Evolutionary conservation across 352 stramenopile genomes (phyloP).

Genomic region (Phytopythium vexans): DNA sequence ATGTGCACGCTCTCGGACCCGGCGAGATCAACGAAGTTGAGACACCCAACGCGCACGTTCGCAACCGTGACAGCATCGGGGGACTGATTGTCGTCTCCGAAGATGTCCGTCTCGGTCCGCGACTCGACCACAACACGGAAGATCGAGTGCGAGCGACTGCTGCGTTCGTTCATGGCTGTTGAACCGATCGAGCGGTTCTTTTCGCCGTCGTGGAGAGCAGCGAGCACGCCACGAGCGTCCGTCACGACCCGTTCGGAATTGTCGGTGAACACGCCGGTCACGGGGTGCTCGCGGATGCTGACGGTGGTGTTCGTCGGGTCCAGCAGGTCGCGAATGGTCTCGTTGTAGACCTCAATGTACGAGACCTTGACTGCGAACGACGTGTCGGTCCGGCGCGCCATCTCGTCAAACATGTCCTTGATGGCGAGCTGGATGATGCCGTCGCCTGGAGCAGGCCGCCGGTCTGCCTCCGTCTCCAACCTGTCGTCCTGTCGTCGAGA

Average conservation of each 20-base stretch:
- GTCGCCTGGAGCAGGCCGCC: slow-evolving; percentile 25
- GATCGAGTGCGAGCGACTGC: slow-evolving; percentile 54
- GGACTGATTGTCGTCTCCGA: slow-evolving; percentile 15
- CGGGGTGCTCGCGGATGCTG: slow-evolving; percentile 40
- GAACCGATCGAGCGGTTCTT: slow-evolving; percentile 33
- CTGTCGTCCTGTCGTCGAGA: slow-evolving; percentile 5
- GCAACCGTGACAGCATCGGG: slow-evolving; percentile 9
- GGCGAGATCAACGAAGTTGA: slow-evolving; percentile 93
- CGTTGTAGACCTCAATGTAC: slow-evolving; percentile 99
- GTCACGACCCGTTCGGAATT: slow-evolving; percentile 40
- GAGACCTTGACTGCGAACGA: slow-evolving; percentile 91
- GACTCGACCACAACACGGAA: slow-evolving; percentile 42
- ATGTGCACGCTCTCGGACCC: slow-evolving; percentile 92
- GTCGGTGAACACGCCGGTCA: slow-evolving; percentile 51
- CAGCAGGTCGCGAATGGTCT: slow-evolving; percentile 94
- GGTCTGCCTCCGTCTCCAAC: slow-evolving; percentile 27
- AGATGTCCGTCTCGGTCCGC: slow-evolving; percentile 5
- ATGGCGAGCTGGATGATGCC: slow-evolving; percentile 37
- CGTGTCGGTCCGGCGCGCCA: slow-evolving; percentile 32
- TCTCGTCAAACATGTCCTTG: slow-evolving; percentile 55
- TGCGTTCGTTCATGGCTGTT: slow-evolving; percentile 58
- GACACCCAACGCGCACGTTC: slow-evolving; percentile 31
- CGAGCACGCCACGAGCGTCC: slow-evolving; percentile 30
- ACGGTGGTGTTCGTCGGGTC: slow-evolving; percentile 24
- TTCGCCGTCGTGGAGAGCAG: slow-evolving; percentile 37